Evolutionary conservation across 768 basidiomycete genomes (phyloP).

Genomic region (Leccinum arenicola): DNA sequence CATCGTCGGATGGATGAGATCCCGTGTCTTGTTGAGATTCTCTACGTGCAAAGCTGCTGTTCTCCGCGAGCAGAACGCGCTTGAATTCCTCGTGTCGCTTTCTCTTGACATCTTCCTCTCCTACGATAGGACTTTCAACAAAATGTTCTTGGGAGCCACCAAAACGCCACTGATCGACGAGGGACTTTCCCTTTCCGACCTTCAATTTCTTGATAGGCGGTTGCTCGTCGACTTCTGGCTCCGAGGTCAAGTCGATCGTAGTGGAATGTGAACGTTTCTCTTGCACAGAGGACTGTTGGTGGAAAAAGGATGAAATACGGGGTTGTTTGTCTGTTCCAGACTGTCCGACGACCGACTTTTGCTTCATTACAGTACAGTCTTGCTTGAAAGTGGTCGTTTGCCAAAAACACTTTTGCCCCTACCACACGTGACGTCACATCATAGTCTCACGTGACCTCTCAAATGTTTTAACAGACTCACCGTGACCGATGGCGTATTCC

Average conservation of each 20-base stretch:
- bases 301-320: constrained; percentile 44
- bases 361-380: constrained; percentile 15
- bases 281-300: constrained; percentile 13
- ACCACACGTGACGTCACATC: constrained; percentile 24
- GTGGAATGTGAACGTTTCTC: constrained; percentile 31
- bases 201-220: constrained; percentile 31
- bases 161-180: constrained; percentile 46
- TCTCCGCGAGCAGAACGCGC: constrained; percentile 49
- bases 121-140: background rate
- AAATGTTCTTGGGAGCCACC: constrained; percentile 22
- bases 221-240: constrained; percentile 27
- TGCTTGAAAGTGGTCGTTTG: too few species aligned
- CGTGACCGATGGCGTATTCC: background rate
- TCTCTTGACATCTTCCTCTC: constrained; percentile 44
- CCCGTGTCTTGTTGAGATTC: constrained; percentile 8
- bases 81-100: constrained; percentile 49
- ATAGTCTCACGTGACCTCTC: constrained; percentile 23
- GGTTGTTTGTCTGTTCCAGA: constrained; percentile 28
- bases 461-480: constrained; percentile 4
- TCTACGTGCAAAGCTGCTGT: constrained; percentile 35
- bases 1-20: constrained; percentile 21
- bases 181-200: constrained; percentile 16
- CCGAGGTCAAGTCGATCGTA: constrained; percentile 55
- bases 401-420: background rate
- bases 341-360: constrained; percentile 3